Percentiles rank a stretch among this genome's conserved stretches.
These are phyloP conservation scores for Pestalotiopsis sp. DNA, from an alignment of 2,329 filamentous ascomycete genomes.

Conservation along the genomic window DNA sequence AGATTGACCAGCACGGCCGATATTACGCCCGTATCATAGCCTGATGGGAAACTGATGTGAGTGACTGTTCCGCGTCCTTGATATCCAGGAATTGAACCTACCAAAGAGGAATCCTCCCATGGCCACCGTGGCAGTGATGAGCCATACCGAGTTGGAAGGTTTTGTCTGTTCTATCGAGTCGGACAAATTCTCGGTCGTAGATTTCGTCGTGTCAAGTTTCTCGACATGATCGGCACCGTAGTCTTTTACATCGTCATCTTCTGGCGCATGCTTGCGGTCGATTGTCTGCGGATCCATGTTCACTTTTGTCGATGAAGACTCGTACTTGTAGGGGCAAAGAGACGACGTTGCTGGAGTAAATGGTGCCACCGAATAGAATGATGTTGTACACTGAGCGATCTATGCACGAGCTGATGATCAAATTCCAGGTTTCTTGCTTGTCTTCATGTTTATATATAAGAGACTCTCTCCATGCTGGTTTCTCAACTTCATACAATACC, in stretches of 20 bases:
- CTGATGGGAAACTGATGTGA: not conserved
- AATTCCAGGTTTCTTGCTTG: not conserved
- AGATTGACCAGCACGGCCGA: conserved; percentile 43
- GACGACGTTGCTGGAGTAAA: not conserved
- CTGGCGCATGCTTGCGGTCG: not conserved
- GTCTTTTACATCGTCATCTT: not conserved
- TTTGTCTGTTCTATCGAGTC: not conserved
- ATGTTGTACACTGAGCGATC: not conserved
- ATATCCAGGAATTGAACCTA: not conserved
- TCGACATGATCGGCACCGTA: not conserved
- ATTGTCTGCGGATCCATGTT: not conserved
- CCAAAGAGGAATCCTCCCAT: not conserved
- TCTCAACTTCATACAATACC: not conserved
- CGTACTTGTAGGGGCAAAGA: not conserved
- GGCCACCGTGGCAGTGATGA: not conserved
- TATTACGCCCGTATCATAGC: conserved; percentile 3
- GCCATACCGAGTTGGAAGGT: not conserved
- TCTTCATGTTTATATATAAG: not conserved
- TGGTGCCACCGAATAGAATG: not conserved
- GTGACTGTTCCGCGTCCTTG: not conserved
- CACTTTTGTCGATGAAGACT: no score
- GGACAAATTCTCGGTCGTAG: not conserved
- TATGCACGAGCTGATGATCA: not conserved
- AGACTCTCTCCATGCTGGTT: not conserved
- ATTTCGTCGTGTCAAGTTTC: not conserved